Evolutionary conservation across 1,139 yeast genomes (phyloP).

Genomic region (Blastobotrys serpentis): DNA sequence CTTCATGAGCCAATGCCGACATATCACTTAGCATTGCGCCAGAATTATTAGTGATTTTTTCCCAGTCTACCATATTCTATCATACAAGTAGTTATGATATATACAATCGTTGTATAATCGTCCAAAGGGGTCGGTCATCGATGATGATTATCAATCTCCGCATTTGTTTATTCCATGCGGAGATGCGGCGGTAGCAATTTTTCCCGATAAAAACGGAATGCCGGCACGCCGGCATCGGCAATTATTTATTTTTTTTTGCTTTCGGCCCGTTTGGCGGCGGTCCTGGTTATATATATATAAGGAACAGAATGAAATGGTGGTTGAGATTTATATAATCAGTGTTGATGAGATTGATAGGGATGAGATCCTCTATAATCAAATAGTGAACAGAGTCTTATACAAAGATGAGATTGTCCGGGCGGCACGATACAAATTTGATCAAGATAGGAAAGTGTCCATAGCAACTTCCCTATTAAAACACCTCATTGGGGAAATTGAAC

Average conservation of each 20-base stretch:
- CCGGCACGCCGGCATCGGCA: not conserved
- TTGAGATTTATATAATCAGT: too few relatives aligned
- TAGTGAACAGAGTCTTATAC: not conserved
- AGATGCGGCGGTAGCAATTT: slow-evolving; percentile 5
- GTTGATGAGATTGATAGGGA: not conserved
- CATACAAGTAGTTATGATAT: not conserved
- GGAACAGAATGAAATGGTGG: too few relatives aligned
- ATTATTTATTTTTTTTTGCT: too few relatives aligned
- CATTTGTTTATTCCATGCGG: slow-evolving; percentile 4
- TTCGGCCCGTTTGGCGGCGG: too few relatives aligned
- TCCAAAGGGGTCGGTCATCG: not conserved
- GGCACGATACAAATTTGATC: not conserved
- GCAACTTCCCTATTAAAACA: not conserved
- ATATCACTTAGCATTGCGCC: too few relatives aligned
- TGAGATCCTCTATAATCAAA: not conserved
- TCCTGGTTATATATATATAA: too few relatives aligned
- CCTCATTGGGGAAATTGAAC: not conserved
- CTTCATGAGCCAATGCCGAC: too few relatives aligned
- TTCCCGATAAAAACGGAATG: not conserved
- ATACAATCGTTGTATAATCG: too few relatives aligned
- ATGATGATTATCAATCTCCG: slow-evolving; percentile 7
- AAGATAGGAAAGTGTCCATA: not conserved
- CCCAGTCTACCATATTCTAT: too few relatives aligned
- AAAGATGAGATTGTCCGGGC: not conserved
- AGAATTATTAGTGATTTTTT: too few relatives aligned